A percentile compares a stretch with the other conserved stretches of the same genome.
These are phyloP conservation scores for Globisporangium nodosum DNA, from an alignment of 352 stramenopile genomes.

Conservation along the genomic window DNA sequence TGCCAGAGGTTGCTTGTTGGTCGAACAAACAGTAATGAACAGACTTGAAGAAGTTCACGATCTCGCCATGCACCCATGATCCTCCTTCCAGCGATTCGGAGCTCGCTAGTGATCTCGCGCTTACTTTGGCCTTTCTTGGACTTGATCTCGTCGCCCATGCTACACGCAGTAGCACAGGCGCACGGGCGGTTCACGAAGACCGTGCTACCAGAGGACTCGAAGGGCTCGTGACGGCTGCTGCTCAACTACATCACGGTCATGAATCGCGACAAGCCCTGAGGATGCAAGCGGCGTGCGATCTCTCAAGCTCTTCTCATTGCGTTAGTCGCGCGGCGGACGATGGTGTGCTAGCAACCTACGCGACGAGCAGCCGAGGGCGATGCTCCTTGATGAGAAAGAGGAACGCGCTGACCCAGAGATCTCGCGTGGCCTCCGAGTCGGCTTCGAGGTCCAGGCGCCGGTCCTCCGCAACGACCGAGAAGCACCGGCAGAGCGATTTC, in stretches of 20 bases:
- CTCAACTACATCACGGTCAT: constrained; percentile 89
- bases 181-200: constrained; percentile 68
- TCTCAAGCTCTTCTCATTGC: too few relatives aligned
- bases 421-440: constrained; percentile 56
- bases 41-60: too few relatives aligned
- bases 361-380: constrained; percentile 43
- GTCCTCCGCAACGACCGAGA: constrained; percentile 62
- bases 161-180: constrained; percentile 11
- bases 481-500: constrained; percentile 57
- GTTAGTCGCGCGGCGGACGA: background rate
- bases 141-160: too few relatives aligned
- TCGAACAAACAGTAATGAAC: too few relatives aligned
- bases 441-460: constrained; percentile 63
- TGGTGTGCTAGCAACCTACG: constrained; percentile 15
- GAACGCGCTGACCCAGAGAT: constrained; percentile 56
- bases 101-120: too few relatives aligned
- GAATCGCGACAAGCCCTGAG: constrained; percentile 62
- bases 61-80: too few relatives aligned
- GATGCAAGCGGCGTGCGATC: too few relatives aligned
- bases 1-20: too few relatives aligned
- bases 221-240: constrained; percentile 77
- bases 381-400: constrained; percentile 45
- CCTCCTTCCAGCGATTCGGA: too few relatives aligned
- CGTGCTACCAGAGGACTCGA: constrained; percentile 63
- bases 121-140: too few relatives aligned